phyloP scores from a whole-genome alignment of 495 filamentous ascomycete genomes.

The Neurospora sublineolata region DNA sequence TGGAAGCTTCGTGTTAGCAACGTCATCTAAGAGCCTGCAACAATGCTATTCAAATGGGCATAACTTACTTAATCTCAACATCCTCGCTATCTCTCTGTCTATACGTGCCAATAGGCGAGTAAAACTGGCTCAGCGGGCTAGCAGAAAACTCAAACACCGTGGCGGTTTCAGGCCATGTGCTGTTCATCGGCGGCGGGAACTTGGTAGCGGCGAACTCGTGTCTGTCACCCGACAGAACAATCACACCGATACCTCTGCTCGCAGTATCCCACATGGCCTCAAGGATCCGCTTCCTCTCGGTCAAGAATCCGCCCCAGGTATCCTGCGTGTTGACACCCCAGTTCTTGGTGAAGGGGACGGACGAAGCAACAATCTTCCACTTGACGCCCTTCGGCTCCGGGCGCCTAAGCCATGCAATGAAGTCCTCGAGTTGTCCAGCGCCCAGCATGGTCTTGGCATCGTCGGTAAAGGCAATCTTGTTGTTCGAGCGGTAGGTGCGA shows the following conservation, averaged over 20 bases:
- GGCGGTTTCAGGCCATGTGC: constrained; percentile 43
- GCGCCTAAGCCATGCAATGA: constrained; percentile 61
- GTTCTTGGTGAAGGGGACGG: constrained; percentile 92
- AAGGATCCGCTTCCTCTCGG: constrained; percentile 66
- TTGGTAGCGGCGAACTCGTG: constrained; percentile 92
- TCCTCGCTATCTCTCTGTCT: constrained; percentile 65
- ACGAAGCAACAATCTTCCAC: constrained; percentile 86
- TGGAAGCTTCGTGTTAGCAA: constrained; percentile 16
- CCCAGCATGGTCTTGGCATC: constrained; percentile 79
- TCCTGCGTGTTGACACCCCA: constrained; percentile 76
- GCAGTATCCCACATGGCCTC: constrained; percentile 83
- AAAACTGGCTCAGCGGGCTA: constrained; percentile 87
- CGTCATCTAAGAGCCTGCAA: background rate
- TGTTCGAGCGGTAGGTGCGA: constrained; percentile 65
- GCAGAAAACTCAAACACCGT: constrained; percentile 80
- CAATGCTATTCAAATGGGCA: background rate
- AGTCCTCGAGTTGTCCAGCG: constrained; percentile 59
- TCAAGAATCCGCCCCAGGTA: constrained; percentile 84
- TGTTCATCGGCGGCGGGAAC: constrained; percentile 58
- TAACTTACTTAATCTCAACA: constrained; percentile 58
- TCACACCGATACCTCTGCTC: constrained; percentile 59
- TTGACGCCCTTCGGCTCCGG: constrained; percentile 63
- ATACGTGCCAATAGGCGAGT: constrained; percentile 76
- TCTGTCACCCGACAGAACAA: constrained; percentile 78
- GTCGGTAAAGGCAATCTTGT: constrained; percentile 36